Percentiles rank a stretch among this genome's conserved stretches.
Evolutionary conservation across 306 rosid species (phyloP).

Genomic region (Casuarina glauca): DNA sequence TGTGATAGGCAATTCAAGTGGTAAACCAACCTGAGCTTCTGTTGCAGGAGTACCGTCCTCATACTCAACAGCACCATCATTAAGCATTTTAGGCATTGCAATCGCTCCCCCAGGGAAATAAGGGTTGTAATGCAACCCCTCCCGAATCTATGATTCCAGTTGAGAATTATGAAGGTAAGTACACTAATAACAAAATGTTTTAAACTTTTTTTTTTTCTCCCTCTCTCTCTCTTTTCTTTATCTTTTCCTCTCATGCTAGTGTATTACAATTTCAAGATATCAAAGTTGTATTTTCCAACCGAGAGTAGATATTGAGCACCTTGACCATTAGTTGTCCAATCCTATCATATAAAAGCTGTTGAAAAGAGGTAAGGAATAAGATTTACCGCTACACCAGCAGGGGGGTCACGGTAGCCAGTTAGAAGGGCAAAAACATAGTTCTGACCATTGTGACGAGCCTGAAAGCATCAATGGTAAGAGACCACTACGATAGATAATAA

Average conservation of each 20-base stretch:
- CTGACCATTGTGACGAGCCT: constrained; percentile 99
- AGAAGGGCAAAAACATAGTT: constrained; percentile 86
- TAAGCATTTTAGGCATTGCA: constrained; percentile 99
- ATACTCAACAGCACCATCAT: constrained; percentile 91
- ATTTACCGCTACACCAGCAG: constrained; percentile 85
- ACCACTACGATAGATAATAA: neutral
- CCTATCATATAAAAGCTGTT: neutral
- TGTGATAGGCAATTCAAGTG: neutral
- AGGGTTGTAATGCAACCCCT: constrained; percentile 91
- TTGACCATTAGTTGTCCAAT: neutral
- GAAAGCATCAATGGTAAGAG: constrained; percentile 29
- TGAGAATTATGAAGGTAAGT: neutral
- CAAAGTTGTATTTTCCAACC: neutral
- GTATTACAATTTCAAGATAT: neutral
- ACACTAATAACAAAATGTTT: neutral
- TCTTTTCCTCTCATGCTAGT: neutral
- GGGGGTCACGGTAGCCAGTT: constrained; percentile 95
- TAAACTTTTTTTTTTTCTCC: neutral
- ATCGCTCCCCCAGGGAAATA: constrained; percentile 99
- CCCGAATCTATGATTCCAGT: constrained; percentile 76
- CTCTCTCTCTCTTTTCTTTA: neutral
- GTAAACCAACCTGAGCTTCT: constrained; percentile 76
- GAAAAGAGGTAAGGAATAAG: neutral
- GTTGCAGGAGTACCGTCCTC: constrained; percentile 95
- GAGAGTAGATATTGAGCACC: neutral